Evolutionary conservation across 2,329 filamentous ascomycete genomes (phyloP), one percentile per base, ranked within the genome.

Genomic region (Claviceps sp.): DNA sequence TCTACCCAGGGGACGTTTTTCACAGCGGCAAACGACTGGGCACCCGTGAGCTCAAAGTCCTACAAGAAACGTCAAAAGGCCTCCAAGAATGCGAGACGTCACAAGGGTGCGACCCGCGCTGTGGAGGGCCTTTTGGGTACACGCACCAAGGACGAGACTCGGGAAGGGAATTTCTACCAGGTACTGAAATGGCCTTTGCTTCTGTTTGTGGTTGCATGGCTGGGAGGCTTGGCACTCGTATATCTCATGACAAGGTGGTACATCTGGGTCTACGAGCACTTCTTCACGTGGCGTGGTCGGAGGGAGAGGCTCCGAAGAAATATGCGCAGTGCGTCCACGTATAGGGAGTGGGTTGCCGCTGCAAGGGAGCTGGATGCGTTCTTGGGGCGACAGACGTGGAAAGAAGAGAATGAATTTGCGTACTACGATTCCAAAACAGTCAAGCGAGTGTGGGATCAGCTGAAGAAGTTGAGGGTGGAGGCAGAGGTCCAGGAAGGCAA

Each of bases 21-120:
- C 61, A 87, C 88, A 3, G 91, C 93, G 42, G 81, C 94, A 63
- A 95, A 95, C 66, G 93, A 98, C 72, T 98, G 93, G 93, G 84
- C 87, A 16, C 93, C 93, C 0, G 81, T 97, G 13, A 84, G 86
- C 59, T 81, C 91, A 64, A 82, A 78, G 53, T 76, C 90, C 22
- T 64, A 71, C 59, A 48, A 45, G n/a, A 60, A 60, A 14, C 57
- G 56, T 50, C 73, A 67, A 61, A 63, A 66, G 62, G 65, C 60
- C 61, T 69, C 56, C 70, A 56, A 60, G 54, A 68, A 63, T 55
- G 42, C 42, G 1, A 47, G 38, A 46, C 49, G 50, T 19, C 65
- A 62, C 59, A 69, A 62, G 53, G 63, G 71, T 40, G 65, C 60
- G 39, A 62, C 61, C 53, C 74, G 71, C 34, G 62, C 64, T 0